Evolutionary conservation across 148 eudicot genomes (phyloP).

Genomic region (Persicaria tinctoria): DNA sequence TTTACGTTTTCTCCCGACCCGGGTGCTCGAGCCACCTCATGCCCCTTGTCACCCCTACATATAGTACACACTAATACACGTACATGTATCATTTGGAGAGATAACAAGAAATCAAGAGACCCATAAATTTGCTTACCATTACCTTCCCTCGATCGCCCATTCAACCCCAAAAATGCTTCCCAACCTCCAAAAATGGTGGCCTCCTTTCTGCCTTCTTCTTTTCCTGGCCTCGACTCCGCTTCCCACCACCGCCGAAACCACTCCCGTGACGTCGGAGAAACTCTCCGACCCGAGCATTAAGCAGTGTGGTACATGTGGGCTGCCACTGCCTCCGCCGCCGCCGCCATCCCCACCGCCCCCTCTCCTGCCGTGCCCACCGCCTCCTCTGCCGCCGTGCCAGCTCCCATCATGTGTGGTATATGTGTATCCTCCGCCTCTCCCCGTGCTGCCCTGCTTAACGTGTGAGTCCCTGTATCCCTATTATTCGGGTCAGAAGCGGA

Average conservation of each 20-base stretch:
- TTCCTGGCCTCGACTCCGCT: slow-evolving; percentile 20
- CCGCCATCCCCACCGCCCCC: slow-evolving; percentile 5
- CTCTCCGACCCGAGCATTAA: slow-evolving; percentile 9
- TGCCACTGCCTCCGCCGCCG: slow-evolving; percentile 5
- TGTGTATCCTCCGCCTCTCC: slow-evolving; percentile 10
- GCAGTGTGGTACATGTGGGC: slow-evolving; percentile 11
- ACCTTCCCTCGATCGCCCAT: not conserved
- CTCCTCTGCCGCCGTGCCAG: slow-evolving; percentile 10
- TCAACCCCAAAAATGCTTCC: not conserved
- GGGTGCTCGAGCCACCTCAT: too few relatives aligned
- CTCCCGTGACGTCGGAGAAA: not conserved
- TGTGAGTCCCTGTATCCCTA: not conserved
- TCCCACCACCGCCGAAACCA: not conserved
- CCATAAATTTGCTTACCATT: too few relatives aligned
- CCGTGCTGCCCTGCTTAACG: not conserved
- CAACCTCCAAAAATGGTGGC: not conserved
- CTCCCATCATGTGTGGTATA: not conserved
- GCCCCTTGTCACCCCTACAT: too few relatives aligned
- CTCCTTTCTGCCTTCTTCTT: not conserved
- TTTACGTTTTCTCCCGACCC: too few relatives aligned
- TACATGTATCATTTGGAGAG: too few relatives aligned
- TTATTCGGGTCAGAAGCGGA: slow-evolving; percentile 14
- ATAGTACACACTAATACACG: too few relatives aligned
- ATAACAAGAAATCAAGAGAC: too few relatives aligned
- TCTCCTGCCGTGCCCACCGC: slow-evolving; percentile 32